These are phyloP conservation scores for Arthonia radiata DNA, from an alignment of 495 filamentous ascomycete species.

Conservation along the genomic window DNA sequence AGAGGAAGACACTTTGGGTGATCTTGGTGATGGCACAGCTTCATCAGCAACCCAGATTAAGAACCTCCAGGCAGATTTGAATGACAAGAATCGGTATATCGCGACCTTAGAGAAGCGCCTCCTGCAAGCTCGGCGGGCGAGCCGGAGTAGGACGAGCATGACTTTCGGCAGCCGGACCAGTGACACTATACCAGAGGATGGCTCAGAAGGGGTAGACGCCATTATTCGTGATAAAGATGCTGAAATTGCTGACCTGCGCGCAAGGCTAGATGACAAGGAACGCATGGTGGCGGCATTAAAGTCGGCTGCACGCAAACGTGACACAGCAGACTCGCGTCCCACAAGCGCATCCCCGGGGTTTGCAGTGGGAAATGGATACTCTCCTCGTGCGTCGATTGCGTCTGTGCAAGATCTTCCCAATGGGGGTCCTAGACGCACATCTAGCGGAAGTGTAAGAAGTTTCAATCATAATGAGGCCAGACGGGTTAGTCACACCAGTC, in stretches of 20 bases:
- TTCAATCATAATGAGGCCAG: no score
- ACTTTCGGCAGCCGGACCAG: conserved; percentile 29
- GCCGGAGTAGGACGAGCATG: conserved; percentile 61
- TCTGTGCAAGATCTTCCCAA: no score
- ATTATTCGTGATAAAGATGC: conserved; percentile 72
- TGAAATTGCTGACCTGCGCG: conserved; percentile 75
- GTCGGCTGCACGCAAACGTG: conserved; percentile 66
- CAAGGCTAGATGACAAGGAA: conserved; percentile 85
- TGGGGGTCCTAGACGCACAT: no score
- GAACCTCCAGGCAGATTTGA: conserved; percentile 75
- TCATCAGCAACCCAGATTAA: conserved; percentile 57
- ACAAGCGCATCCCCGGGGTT: conserved; percentile 17
- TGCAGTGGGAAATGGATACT: no score
- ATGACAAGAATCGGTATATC: conserved; percentile 91
- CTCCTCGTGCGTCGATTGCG: no score
- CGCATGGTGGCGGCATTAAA: conserved; percentile 74
- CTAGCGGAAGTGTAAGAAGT: no score
- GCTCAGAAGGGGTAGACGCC: conserved; percentile 40
- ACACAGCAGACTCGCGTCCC: conserved; percentile 42
- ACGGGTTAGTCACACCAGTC: no score
- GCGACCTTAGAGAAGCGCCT: conserved; percentile 76
- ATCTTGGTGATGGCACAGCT: conserved; percentile 73
- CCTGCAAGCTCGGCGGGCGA: conserved; percentile 73
- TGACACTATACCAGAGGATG: conserved; percentile 16
- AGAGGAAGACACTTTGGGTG: conserved; percentile 46